These are phyloP conservation scores for Epichloe scottii DNA, from an alignment of 2,329 filamentous ascomycete genomes.

Conservation along the genomic window DNA sequence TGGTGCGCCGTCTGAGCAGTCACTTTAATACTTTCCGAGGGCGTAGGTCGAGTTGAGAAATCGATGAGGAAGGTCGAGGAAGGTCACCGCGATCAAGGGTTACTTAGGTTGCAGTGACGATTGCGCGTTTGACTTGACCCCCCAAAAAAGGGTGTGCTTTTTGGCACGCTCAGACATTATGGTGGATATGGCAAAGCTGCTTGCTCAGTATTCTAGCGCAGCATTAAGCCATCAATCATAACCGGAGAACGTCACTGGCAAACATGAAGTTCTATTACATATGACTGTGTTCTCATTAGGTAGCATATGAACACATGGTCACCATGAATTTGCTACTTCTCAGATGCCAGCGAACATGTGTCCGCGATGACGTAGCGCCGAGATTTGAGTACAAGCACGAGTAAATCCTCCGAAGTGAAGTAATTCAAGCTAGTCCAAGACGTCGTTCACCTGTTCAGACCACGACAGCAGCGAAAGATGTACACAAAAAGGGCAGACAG, in stretches of 20 bases:
- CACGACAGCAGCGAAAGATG: too few species aligned
- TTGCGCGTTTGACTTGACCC: neutral
- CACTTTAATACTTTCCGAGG: constrained; percentile 19
- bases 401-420: too few species aligned
- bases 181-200: neutral
- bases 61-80: neutral
- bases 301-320: neutral
- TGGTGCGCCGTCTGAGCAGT: constrained; percentile 6
- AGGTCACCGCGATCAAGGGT: neutral
- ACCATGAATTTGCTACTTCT: neutral
- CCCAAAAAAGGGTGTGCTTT: neutral
- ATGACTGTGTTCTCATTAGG: neutral
- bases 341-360: neutral
- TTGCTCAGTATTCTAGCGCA: neutral
- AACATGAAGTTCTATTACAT: neutral
- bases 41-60: constrained; percentile 12
- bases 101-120: neutral
- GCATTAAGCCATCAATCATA: neutral
- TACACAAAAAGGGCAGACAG: too few species aligned
- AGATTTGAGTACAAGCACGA: too few species aligned
- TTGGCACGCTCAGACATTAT: neutral
- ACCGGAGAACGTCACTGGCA: neutral
- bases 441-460: too few species aligned
- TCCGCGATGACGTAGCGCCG: neutral
- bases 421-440: too few species aligned